Evolutionary conservation across 179 eudicot genomes (phyloP), one percentile per base, ranked within the genome.

Genomic region (Silene noctiflora): DNA sequence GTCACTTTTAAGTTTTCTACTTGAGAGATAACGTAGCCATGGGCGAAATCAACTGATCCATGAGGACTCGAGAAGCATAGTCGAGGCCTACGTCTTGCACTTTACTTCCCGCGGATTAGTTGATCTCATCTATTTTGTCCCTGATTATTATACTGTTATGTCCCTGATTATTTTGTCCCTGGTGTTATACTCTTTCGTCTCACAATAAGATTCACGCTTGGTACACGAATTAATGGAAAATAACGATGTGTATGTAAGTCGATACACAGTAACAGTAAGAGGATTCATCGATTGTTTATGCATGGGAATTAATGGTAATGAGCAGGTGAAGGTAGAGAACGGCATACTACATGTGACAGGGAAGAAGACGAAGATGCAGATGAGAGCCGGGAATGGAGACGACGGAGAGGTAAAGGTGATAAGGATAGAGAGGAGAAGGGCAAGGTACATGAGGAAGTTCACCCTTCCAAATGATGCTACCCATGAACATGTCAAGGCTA

Each of bases 371-470:
- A 82, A 81, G 77, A 67, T 53, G 48, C 69, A 70, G 70, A 75
- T 71, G 19, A 51, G 60, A 21, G 60, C 12, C 64, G 31, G 51
- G 56, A 4, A 35, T 0, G 22, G 19, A 0, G 73, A 44, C 14
- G 60, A 27, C 16, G 83, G 53, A 22, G 81, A 67, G 75, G 77
- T 63, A 73, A 84, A 71, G 67, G 87, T 64, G 65, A 58, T 84
- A 33, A 79, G 87, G 71, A 48, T 80, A 51, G 87, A 84, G 70
- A 82, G 87, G 27, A 74, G 87, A 64, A 84, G 81, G 59, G 85
- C 83, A 56, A 79, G 87, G 48, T 84, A 84, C 73, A 82, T 84
- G 87, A 80, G 87, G 75, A 81, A 84, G 83, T 84, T 84, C 75
- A 84, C 65, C 4, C 73, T 79, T 19, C 75, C 83, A 39, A 25